Conservation (phyloP, 1,139 yeast genomes). For the Debaryomyces sp. region DNA sequence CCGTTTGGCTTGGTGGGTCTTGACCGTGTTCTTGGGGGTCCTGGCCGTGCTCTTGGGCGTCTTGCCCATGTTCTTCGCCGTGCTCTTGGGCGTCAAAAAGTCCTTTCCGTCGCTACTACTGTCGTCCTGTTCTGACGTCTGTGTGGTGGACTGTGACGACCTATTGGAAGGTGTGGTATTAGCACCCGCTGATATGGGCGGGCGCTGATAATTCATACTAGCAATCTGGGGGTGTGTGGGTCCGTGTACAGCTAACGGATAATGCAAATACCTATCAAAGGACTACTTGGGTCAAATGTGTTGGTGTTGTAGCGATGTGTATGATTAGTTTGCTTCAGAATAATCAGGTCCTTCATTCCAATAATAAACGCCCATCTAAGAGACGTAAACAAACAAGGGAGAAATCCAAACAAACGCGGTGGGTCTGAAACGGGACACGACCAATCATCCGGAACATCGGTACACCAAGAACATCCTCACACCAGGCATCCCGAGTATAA, state of each 20-base stretch:
- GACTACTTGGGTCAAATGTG: not conserved
- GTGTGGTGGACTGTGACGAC: constrained; percentile 13
- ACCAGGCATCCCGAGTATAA: not conserved
- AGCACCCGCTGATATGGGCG: constrained; percentile 27
- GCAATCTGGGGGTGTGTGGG: constrained; percentile 4
- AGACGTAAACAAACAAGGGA: constrained; percentile 2
- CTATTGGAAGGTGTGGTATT: constrained; percentile 11
- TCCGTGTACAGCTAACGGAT: constrained; percentile 4
- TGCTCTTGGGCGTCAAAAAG: constrained; percentile 6
- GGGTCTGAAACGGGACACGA: not conserved
- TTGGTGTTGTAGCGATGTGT: not conserved
- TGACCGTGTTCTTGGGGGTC: not conserved
- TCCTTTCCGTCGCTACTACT: not conserved
- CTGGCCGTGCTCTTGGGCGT: constrained; percentile 4
- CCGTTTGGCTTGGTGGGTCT: not conserved
- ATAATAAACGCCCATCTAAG: constrained; percentile 3
- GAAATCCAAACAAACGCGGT: constrained; percentile 2
- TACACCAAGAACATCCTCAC: not conserved
- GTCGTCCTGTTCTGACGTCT: constrained; percentile 7
- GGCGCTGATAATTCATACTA: constrained; percentile 28
- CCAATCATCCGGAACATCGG: not conserved
- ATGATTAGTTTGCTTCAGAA: not conserved
- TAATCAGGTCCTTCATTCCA: constrained; percentile 3
- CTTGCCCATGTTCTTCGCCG: constrained; percentile 3
- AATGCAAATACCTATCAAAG: not conserved